These are phyloP conservation scores for Fusarium nematophilum DNA, from an alignment of 2,329 filamentous ascomycete species.

Conservation along the genomic window DNA sequence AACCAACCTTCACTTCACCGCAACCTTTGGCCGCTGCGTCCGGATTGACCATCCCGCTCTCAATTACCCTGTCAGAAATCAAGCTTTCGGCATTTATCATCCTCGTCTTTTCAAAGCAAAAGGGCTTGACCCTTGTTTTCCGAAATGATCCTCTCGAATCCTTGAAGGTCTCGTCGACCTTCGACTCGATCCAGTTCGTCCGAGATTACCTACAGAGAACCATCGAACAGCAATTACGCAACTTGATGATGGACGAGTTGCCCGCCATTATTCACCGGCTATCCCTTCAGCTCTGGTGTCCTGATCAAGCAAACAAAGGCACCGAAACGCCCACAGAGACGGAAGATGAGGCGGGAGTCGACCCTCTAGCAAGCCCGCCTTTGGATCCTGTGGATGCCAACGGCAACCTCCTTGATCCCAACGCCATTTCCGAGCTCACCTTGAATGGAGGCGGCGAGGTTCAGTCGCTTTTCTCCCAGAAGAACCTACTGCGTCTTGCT, in stretches of 20 bases:
- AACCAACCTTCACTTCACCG: slow-evolving; percentile 92
- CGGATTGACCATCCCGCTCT: slow-evolving; percentile 94
- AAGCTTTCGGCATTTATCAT: slow-evolving; percentile 97
- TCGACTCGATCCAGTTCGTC: slow-evolving; percentile 98
- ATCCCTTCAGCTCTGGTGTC: slow-evolving; percentile 88
- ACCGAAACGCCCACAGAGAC: slow-evolving; percentile 61
- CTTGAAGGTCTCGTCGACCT: slow-evolving; percentile 97
- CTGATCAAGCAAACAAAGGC: slow-evolving; percentile 74
- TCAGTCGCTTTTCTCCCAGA: slow-evolving; percentile 93
- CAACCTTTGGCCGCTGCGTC: slow-evolving; percentile 91
- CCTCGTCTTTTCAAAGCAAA: slow-evolving; percentile 96
- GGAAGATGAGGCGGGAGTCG: slow-evolving; percentile 71
- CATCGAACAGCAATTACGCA: slow-evolving; percentile 92
- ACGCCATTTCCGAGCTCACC: slow-evolving; percentile 79
- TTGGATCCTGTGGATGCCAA: slow-evolving; percentile 84
- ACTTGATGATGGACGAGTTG: slow-evolving; percentile 97
- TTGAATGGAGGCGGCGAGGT: slow-evolving; percentile 84
- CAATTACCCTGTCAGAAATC: slow-evolving; percentile 96
- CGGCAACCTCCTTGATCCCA: slow-evolving; percentile 80
- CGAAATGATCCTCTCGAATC: slow-evolving; percentile 98
- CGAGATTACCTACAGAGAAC: slow-evolving; percentile 96
- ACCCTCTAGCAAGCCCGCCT: slow-evolving; percentile 85
- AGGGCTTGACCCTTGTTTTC: slow-evolving; percentile 95
- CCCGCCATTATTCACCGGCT: slow-evolving; percentile 96
- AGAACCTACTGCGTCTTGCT: slow-evolving; percentile 87